These are phyloP conservation scores for Pseudonectria buxi DNA, from an alignment of 2,329 filamentous ascomycete genomes.

Conservation along the genomic window DNA sequence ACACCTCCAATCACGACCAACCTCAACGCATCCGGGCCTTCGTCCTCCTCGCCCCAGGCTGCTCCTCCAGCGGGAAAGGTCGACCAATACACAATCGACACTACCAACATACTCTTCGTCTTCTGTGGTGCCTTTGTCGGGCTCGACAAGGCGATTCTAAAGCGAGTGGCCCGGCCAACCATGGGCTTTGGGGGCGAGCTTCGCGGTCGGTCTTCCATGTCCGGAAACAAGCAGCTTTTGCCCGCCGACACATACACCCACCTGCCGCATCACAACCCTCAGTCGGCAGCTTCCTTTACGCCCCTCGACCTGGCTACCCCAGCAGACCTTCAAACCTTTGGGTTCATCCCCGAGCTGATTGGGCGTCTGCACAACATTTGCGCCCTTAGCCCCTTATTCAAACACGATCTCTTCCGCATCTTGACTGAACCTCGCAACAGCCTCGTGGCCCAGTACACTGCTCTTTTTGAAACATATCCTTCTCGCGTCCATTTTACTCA, in stretches of 20 bases:
- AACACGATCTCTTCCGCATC: conserved; percentile 68
- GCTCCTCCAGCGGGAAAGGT: conserved; percentile 44
- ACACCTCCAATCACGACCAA: conserved; percentile 47
- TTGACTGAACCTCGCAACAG: conserved; percentile 89
- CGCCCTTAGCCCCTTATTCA: conserved; percentile 69
- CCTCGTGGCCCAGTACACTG: conserved; percentile 79
- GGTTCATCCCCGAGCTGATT: conserved; percentile 91
- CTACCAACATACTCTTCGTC: conserved; percentile 94
- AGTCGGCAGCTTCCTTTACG: conserved; percentile 38
- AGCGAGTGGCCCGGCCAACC: conserved; percentile 75
- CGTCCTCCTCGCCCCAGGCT: conserved; percentile 39
- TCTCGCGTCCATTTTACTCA: conserved; percentile 79
- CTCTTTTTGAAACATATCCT: conserved; percentile 74
- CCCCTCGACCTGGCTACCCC: conserved; percentile 68
- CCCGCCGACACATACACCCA: conserved; percentile 55
- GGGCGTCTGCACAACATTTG: conserved; percentile 90
- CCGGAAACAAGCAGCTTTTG: conserved; percentile 49
- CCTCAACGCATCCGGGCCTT: conserved; percentile 38
- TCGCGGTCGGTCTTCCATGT: conserved; percentile 46
- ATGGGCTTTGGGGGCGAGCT: conserved; percentile 90
- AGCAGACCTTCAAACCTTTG: conserved; percentile 72
- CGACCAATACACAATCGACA: conserved; percentile 71
- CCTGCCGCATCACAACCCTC: conserved; percentile 46
- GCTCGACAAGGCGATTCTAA: conserved; percentile 77
- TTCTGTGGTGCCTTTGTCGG: conserved; percentile 94